A percentile compares a stretch with the other conserved stretches of the same genome.
Evolutionary conservation across 495 filamentous ascomycete species (phyloP).

Genomic region (Neurospora terricola): DNA sequence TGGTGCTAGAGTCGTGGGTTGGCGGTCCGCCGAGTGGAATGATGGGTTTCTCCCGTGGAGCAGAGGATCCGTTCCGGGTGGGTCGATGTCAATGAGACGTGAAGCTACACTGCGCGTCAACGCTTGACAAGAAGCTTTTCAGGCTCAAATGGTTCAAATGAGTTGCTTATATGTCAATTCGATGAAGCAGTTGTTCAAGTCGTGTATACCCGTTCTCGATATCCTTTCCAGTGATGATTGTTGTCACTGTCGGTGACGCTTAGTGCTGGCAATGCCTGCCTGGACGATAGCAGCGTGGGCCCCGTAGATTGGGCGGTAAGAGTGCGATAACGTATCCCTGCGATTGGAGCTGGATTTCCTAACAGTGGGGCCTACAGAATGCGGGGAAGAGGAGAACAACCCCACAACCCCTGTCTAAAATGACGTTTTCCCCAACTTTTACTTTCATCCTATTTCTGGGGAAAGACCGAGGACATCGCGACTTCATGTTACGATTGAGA

Average conservation of each 20-base stretch:
- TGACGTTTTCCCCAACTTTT: not conserved
- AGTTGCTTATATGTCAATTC: not conserved
- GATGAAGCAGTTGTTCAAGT: not conserved
- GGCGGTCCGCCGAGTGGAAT: not conserved
- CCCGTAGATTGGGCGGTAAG: not conserved
- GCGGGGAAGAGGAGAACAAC: not conserved
- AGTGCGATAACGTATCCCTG: not conserved
- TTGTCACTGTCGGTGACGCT: not conserved
- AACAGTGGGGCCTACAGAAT: not conserved
- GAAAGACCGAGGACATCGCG: not conserved
- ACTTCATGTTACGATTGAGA: not conserved
- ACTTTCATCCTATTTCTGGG: not conserved
- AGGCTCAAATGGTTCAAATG: not conserved
- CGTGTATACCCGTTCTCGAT: not conserved
- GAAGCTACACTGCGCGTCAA: not conserved
- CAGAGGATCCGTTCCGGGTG: not conserved
- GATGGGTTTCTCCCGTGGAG: not conserved
- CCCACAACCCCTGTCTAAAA: not conserved
- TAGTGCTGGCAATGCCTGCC: not conserved
- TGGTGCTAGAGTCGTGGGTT: not conserved
- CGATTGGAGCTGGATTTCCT: not conserved
- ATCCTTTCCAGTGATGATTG: not conserved
- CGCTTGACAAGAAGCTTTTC: not conserved
- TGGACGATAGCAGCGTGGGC: not conserved
- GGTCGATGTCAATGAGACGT: not conserved